Evolutionary conservation across 306 rosid species (phyloP).

Genomic region (Dryas drummondii): DNA sequence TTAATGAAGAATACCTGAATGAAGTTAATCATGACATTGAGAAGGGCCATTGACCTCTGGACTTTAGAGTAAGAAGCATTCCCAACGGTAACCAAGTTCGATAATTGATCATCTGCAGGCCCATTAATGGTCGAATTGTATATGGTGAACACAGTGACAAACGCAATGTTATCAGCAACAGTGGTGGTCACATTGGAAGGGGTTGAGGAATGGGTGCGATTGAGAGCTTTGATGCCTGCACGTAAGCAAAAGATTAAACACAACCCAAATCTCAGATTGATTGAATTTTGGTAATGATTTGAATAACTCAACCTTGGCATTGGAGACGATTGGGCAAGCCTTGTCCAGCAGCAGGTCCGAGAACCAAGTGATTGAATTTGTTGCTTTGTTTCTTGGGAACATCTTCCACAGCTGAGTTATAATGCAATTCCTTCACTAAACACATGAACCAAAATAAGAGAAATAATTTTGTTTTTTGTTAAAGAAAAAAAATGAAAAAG

Average conservation of each 20-base stretch:
- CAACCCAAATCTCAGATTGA: background rate
- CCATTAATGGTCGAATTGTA: constrained; percentile 54
- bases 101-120: constrained; percentile 39
- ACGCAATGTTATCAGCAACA: constrained; percentile 38
- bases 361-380: constrained; percentile 73
- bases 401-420: constrained; percentile 39
- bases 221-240: constrained; percentile 81
- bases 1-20: constrained; percentile 51
- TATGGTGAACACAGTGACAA: constrained; percentile 76
- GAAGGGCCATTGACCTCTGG: constrained; percentile 75
- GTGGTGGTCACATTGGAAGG: constrained; percentile 28
- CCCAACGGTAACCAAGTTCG: constrained; percentile 54
- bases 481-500: constrained; percentile 1
- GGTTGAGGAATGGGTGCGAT: constrained; percentile 42
- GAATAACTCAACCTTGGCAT: constrained; percentile 54
- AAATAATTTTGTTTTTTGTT: background rate
- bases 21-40: constrained; percentile 71
- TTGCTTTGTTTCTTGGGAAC: constrained; percentile 44
- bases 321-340: constrained; percentile 83
- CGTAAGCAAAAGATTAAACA: constrained; percentile 17
- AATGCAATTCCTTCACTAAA: constrained; percentile 63
- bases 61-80: constrained; percentile 60
- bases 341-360: constrained; percentile 93
- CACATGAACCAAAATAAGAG: constrained; percentile 1
- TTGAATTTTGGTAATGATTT: background rate